A percentile compares a stretch with the other conserved stretches of the same genome.
Evolutionary conservation across 176 grass and related monocot species (phyloP).

Genomic region (Lolium multiflorum): DNA sequence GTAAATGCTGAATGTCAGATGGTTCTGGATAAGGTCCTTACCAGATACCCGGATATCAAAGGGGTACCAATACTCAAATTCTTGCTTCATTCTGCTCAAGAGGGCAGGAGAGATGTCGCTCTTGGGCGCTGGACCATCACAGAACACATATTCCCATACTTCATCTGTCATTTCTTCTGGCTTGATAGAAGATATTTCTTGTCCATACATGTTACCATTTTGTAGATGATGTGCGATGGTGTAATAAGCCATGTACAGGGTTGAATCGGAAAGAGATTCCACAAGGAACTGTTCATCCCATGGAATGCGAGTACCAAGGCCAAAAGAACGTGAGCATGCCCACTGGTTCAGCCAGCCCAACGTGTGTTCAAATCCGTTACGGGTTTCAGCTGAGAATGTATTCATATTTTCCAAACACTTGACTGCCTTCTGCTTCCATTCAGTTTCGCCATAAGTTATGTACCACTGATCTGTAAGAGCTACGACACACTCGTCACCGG

Average conservation of each 20-base stretch:
- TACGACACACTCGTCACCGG: slow-evolving; percentile 82
- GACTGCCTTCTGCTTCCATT: slow-evolving; percentile 68
- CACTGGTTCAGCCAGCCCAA: slow-evolving; percentile 82
- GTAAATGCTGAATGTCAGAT: slow-evolving; percentile 85
- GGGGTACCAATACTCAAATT: slow-evolving; percentile 92
- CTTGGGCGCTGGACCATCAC: slow-evolving; percentile 55
- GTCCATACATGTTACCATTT: slow-evolving; percentile 80
- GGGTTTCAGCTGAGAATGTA: slow-evolving; percentile 63
- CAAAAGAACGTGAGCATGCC: slow-evolving; percentile 85
- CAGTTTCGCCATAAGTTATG: slow-evolving; percentile 79
- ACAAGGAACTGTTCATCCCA: slow-evolving; percentile 81
- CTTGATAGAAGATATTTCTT: slow-evolving; percentile 47
- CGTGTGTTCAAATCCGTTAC: slow-evolving; percentile 74
- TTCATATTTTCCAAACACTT: slow-evolving; percentile 74
- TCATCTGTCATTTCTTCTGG: slow-evolving; percentile 79
- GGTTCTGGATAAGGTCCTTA: slow-evolving; percentile 88
- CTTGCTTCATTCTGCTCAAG: slow-evolving; percentile 71
- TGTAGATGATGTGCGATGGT: slow-evolving; percentile 71
- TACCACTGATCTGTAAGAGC: slow-evolving; percentile 85
- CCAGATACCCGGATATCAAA: slow-evolving; percentile 87
- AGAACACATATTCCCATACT: slow-evolving; percentile 80
- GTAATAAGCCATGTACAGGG: slow-evolving; percentile 87
- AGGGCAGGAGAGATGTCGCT: slow-evolving; percentile 55
- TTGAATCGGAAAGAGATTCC: slow-evolving; percentile 89
- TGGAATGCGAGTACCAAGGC: slow-evolving; percentile 75